Conservation (phyloP, 345 rosid species). For the Durio zibethinus region DNA sequence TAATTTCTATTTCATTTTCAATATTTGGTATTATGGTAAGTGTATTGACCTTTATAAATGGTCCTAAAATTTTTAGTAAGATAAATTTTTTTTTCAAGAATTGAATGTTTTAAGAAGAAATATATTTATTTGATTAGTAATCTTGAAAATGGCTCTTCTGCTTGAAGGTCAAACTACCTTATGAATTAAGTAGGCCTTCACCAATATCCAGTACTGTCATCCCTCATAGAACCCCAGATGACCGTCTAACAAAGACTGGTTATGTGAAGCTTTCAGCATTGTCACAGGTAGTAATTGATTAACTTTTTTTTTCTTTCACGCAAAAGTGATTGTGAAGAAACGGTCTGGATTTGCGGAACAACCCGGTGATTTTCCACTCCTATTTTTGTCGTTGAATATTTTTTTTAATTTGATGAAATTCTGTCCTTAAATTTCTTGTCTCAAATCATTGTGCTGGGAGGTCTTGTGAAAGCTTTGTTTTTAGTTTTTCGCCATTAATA, state of each 20-base stretch:
- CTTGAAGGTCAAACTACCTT: slow-evolving; percentile 66
- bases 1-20: too few relatives aligned
- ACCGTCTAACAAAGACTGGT: slow-evolving; percentile 63
- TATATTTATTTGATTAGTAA: not conserved
- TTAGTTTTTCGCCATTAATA: too few relatives aligned
- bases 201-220: slow-evolving; percentile 79
- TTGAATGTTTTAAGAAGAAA: too few relatives aligned
- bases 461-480: slow-evolving; percentile 79
- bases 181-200: slow-evolving; percentile 72
- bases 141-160: slow-evolving; percentile 12
- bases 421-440: slow-evolving; percentile 1
- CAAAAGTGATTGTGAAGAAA: slow-evolving; percentile 42
- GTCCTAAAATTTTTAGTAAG: too few relatives aligned
- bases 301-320: not conserved
- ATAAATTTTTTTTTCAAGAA: too few relatives aligned
- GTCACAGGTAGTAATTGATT: slow-evolving; percentile 57
- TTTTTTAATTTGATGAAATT: not conserved
- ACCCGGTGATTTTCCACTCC: slow-evolving; percentile 49
- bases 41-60: too few relatives aligned
- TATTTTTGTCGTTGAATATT: not conserved
- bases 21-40: too few relatives aligned
- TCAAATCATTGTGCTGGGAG: slow-evolving; percentile 51
- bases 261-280: slow-evolving; percentile 70
- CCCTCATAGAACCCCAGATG: slow-evolving; percentile 68
- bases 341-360: slow-evolving; percentile 81